Base-by-base conservation (phyloP, 2,329 filamentous ascomycete species). In the Metarhizium humberi region DNA sequence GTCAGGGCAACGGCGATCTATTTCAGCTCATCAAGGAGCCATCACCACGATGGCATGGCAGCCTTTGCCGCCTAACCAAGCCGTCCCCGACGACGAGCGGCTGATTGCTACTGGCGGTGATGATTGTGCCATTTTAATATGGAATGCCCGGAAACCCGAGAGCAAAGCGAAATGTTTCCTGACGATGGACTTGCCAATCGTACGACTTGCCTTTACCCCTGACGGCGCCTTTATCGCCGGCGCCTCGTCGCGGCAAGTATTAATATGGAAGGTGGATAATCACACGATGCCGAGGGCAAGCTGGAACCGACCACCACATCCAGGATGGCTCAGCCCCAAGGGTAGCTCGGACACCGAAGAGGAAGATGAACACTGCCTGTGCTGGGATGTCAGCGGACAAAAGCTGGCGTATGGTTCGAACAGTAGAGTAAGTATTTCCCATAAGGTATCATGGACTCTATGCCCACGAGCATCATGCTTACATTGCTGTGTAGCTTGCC, bases 241-340 rank as follows among this genome's bases (percentile, higher is more conserved):
- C 4, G 82, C 81, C 5, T 85, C 82, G 0, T 75, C 75, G 20
- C 76, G 78, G 38, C 76, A 75, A 55, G 79, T 86, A 14, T 68
- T 85, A 43, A 84, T 86, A 49, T 86, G 83, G 81, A 85, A 84
- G 63, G 78, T 85, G 13, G 81, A 79, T 57, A 82, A 82, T 53
- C 73, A 78, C 49, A 71, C 73, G 30, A 74, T 83, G 49, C 83
- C 83, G 4, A 74, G 80, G 49, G 83, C 83, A 16, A 80, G 75
- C 62, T 86, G 83, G 82, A 79, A 73, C 57, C 71, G 79, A 57
- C 70, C 74, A 30, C 71, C 76, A 10, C 79, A 84, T 59, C 71
- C 75, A 0, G 82, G 80, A 4, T 84, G 81, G 79, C 71, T 79
- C 36, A 85, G 78, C 57, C 81, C 81, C 20, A 79, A 76, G 62